These are phyloP conservation scores for Vitis labrusca DNA, from an alignment of 164 flowering plant species.

Conservation along the genomic window DNA sequence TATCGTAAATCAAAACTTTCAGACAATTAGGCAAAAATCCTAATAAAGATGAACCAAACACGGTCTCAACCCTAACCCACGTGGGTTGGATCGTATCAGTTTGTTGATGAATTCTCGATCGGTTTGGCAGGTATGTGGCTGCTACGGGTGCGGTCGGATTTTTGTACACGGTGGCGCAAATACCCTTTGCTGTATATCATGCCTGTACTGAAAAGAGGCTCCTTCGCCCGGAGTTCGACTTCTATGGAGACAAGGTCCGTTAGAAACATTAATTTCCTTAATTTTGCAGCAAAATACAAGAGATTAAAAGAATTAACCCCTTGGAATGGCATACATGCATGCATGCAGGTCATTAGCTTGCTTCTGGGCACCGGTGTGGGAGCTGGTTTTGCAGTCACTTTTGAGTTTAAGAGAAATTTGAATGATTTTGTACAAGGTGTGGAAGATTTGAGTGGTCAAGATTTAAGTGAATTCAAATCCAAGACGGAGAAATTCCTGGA, in stretches of 20 bases:
- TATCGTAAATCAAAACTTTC: no score
- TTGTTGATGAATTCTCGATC: neutral
- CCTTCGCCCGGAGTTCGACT: constrained; percentile 39
- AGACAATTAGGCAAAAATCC: no score
- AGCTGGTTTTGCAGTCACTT: constrained; percentile 39
- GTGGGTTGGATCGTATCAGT: neutral
- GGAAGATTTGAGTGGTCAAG: neutral
- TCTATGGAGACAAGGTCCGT: constrained; percentile 46
- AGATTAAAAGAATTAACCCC: neutral
- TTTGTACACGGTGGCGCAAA: constrained; percentile 32
- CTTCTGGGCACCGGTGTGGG: constrained; percentile 43
- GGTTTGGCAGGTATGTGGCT: constrained; percentile 31
- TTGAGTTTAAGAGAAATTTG: constrained; percentile 32
- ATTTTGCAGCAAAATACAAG: no score
- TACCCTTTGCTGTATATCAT: constrained; percentile 43
- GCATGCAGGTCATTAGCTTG: constrained; percentile 33
- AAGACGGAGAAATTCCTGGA: constrained; percentile 24
- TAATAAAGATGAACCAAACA: no score
- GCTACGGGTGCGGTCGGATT: constrained; percentile 27
- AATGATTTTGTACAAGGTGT: neutral
- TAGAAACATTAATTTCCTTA: neutral
- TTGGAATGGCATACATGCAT: neutral
- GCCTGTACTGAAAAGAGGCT: constrained; percentile 33
- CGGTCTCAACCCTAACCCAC: no score
- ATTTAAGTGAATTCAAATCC: constrained; percentile 7